Conservation (phyloP, 2,329 filamentous ascomycete species). For the Colletotrichum coccodes region DNA sequence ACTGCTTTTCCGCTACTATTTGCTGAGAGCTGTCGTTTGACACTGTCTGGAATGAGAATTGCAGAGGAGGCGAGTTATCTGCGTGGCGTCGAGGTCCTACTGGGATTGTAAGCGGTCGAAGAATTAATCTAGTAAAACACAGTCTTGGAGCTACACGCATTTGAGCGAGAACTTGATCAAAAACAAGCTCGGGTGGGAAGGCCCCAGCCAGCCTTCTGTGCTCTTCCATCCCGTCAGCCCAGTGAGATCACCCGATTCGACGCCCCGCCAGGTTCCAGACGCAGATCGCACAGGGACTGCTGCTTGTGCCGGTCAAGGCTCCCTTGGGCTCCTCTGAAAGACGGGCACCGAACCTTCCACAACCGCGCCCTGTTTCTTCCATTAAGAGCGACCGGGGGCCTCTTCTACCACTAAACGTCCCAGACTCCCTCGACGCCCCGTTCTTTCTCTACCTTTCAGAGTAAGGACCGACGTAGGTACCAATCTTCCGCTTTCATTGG, state of each 20-base stretch:
- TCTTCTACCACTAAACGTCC: conserved; percentile 14
- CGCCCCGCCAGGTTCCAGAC: conserved; percentile 26
- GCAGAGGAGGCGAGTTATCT: not conserved
- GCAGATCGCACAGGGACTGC: conserved; percentile 22
- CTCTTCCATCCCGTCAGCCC: conserved; percentile 28
- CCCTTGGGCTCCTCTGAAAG: conserved; percentile 19
- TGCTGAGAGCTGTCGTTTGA: not conserved
- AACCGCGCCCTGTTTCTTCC: conserved; percentile 33
- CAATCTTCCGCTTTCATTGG: not conserved
- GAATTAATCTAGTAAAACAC: not conserved
- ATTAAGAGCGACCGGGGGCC: conserved; percentile 21
- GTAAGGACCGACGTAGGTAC: conserved; percentile 16
- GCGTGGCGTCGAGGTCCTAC: too few species aligned
- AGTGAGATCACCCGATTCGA: conserved; percentile 32
- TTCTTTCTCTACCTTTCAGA: conserved; percentile 7
- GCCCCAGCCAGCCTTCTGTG: conserved; percentile 25
- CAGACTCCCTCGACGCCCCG: conserved; percentile 1
- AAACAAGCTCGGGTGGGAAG: not conserved
- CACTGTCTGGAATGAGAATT: not conserved
- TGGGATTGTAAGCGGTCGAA: too few species aligned
- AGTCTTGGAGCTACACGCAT: not conserved
- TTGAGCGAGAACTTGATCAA: not conserved
- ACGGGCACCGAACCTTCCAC: conserved; percentile 38
- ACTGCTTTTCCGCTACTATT: conserved; percentile 3
- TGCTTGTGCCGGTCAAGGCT: conserved; percentile 15